Conservation (phyloP, 305 asterid genomes). For the Fraxinus albicans region DNA sequence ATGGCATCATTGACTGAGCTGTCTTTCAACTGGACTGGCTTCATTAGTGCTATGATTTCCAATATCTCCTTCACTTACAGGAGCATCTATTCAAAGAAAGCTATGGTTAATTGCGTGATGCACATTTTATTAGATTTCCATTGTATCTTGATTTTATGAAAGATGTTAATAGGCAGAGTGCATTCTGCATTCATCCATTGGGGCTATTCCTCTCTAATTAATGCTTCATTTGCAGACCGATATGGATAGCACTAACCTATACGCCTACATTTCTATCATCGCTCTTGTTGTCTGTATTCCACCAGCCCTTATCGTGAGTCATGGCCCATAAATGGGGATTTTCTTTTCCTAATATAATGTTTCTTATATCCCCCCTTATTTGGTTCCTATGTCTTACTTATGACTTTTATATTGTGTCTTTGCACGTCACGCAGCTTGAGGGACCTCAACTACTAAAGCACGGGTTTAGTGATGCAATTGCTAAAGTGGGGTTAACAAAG, state of each 20-base stretch:
- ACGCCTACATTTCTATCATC: constrained; percentile 92
- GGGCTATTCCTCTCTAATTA: constrained; percentile 6
- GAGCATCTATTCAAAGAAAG: constrained; percentile 98
- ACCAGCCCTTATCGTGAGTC: constrained; percentile 81
- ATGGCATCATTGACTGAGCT: constrained; percentile 98
- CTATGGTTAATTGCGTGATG: constrained; percentile 61
- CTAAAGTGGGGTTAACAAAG: constrained; percentile 86
- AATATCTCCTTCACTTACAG: constrained; percentile 97
- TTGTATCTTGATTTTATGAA: constrained; percentile 1
- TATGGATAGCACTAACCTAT: constrained; percentile 96
- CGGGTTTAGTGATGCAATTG: constrained; percentile 84
- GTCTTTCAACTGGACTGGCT: constrained; percentile 95
- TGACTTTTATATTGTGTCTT: constrained; percentile 12
- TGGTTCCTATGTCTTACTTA: not conserved
- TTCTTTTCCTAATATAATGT: not conserved
- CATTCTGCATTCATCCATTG: not conserved
- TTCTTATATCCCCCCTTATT: not conserved
- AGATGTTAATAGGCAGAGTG: not conserved
- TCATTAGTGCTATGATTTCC: constrained; percentile 95
- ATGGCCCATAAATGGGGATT: not conserved
- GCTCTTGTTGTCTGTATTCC: constrained; percentile 94
- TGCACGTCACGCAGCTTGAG: constrained; percentile 49
- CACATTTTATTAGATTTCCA: constrained; percentile 9
- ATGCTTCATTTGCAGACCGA: constrained; percentile 70
- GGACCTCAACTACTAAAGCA: constrained; percentile 76